phyloP scores from a whole-genome alignment of 75 land plant genomes.

The Cupressus sempervirens region DNA sequence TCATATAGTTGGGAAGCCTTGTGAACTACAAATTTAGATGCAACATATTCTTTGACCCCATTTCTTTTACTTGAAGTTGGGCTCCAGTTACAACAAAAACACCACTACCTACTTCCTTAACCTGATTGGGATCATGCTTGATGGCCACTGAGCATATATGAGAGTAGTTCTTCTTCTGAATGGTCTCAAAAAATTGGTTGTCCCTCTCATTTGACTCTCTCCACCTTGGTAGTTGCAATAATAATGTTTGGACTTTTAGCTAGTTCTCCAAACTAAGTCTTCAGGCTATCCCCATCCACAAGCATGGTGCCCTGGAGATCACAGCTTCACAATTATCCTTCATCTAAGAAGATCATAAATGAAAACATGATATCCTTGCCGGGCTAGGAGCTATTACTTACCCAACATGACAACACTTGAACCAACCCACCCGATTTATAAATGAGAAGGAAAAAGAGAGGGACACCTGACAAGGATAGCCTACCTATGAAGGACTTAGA shows the following conservation, averaged over 20 bases:
- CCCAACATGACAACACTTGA: too few relatives aligned
- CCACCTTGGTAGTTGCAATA: conserved; percentile 68
- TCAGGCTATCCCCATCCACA: conserved; percentile 99
- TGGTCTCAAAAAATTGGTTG: conserved; percentile 36
- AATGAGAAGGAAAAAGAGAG: too few relatives aligned
- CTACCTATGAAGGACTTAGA: too few relatives aligned
- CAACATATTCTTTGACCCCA: conserved; percentile 53
- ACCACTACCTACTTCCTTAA: conserved; percentile 9
- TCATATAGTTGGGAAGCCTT: conserved; percentile 37
- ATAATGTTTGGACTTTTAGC: conserved; percentile 87
- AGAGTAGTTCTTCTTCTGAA: conserved; percentile 46
- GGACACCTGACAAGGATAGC: too few relatives aligned
- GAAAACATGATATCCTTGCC: too few relatives aligned
- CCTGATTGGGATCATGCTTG: conserved; percentile 33
- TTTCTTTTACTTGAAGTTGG: conserved; percentile 44
- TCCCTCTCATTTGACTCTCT: conserved; percentile 35
- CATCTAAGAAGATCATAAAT: too few relatives aligned
- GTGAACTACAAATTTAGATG: conserved; percentile 62
- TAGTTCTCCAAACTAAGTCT: conserved; percentile 86
- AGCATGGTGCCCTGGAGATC: conserved; percentile 69
- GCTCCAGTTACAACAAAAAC: conserved; percentile 86
- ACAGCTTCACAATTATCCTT: too few relatives aligned
- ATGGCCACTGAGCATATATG: conserved; percentile 57
- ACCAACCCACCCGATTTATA: too few relatives aligned
- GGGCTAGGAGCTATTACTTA: too few relatives aligned